A percentile compares a stretch with the other conserved stretches of the same genome.
Evolutionary conservation across 2,329 filamentous ascomycete species (phyloP).

Genomic region (Teratosphaeria viscida): DNA sequence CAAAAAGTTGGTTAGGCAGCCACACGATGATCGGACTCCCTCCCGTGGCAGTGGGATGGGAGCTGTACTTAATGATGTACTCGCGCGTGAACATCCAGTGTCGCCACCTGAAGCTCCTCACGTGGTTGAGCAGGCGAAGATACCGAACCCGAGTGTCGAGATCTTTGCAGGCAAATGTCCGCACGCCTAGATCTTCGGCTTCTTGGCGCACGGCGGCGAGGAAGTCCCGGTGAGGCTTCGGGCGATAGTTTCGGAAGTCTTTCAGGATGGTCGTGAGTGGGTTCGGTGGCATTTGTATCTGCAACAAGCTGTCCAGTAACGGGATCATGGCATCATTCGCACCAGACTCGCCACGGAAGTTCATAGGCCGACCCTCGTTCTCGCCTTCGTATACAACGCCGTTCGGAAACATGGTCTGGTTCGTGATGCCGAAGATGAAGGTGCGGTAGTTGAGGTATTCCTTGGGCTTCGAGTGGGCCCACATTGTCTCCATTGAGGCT

Average conservation of each 20-base stretch:
- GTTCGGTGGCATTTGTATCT: slow-evolving; percentile 79
- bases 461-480: slow-evolving; percentile 71
- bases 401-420: slow-evolving; percentile 85
- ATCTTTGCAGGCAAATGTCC: slow-evolving; percentile 39
- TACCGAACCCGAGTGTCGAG: slow-evolving; percentile 32
- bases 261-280: slow-evolving; percentile 78
- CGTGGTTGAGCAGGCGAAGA: slow-evolving; percentile 53
- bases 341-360: slow-evolving; percentile 83
- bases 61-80: slow-evolving; percentile 71
- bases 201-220: slow-evolving; percentile 56
- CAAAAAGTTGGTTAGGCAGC: slow-evolving; percentile 70
- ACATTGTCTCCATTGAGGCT: slow-evolving; percentile 52
- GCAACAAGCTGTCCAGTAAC: slow-evolving; percentile 74
- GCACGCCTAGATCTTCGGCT: slow-evolving; percentile 43
- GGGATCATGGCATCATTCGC: slow-evolving; percentile 91
- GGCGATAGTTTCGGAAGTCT: slow-evolving; percentile 83
- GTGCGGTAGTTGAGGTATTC: slow-evolving; percentile 86
- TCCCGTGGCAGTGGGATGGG: slow-evolving; percentile 67
- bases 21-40: slow-evolving; percentile 76
- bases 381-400: slow-evolving; percentile 85
- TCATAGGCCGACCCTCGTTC: slow-evolving; percentile 56
- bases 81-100: slow-evolving; percentile 80
- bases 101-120: slow-evolving; percentile 71
- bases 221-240: slow-evolving; percentile 80
- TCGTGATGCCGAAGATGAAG: slow-evolving; percentile 94